These are phyloP conservation scores for Nigrospora osmanthi DNA, from an alignment of 2,329 filamentous ascomycete genomes.

Conservation along the genomic window DNA sequence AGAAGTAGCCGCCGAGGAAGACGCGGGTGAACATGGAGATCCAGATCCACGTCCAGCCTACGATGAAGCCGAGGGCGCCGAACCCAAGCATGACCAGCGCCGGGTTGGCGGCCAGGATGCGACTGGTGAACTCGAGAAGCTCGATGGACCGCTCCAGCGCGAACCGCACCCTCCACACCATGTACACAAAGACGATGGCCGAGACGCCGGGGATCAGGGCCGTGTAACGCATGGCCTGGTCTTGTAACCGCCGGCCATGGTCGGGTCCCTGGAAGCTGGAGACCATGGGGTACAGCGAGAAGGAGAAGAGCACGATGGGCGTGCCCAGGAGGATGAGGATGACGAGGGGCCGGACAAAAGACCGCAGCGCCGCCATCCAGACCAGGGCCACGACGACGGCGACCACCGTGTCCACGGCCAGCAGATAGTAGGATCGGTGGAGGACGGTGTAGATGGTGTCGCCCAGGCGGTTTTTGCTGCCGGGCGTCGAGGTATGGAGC, in stretches of 20 bases:
- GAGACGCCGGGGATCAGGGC: slow-evolving; percentile 69
- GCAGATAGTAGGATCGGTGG: slow-evolving; percentile 77
- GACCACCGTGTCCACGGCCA: slow-evolving; percentile 87
- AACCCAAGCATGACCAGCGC: slow-evolving; percentile 81
- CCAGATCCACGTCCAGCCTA: slow-evolving; percentile 93
- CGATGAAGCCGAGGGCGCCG: slow-evolving; percentile 63
- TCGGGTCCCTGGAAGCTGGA: slow-evolving; percentile 76
- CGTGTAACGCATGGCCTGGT: slow-evolving; percentile 80
- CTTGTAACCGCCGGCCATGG: slow-evolving; percentile 74
- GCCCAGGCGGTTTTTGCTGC: slow-evolving; percentile 63
- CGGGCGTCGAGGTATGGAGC: slow-evolving; percentile 73
- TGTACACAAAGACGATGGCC: slow-evolving; percentile 74
- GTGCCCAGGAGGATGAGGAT: slow-evolving; percentile 75
- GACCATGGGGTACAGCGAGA: slow-evolving; percentile 85
- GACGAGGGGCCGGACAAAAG: slow-evolving; percentile 81
- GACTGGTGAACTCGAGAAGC: slow-evolving; percentile 87
- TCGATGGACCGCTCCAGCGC: slow-evolving; percentile 76
- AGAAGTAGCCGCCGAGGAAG: slow-evolving; percentile 86
- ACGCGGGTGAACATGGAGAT: slow-evolving; percentile 92
- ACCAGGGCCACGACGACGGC: slow-evolving; percentile 79
- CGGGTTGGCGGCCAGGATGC: slow-evolving; percentile 77
- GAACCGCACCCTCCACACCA: slow-evolving; percentile 71
- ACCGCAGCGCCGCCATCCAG: slow-evolving; percentile 83
- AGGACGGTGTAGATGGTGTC: slow-evolving; percentile 93
- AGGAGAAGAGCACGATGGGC: slow-evolving; percentile 78